Evolutionary conservation across 208 protist genomes (phyloP).

Genomic region (Crithidia brevicula): DNA sequence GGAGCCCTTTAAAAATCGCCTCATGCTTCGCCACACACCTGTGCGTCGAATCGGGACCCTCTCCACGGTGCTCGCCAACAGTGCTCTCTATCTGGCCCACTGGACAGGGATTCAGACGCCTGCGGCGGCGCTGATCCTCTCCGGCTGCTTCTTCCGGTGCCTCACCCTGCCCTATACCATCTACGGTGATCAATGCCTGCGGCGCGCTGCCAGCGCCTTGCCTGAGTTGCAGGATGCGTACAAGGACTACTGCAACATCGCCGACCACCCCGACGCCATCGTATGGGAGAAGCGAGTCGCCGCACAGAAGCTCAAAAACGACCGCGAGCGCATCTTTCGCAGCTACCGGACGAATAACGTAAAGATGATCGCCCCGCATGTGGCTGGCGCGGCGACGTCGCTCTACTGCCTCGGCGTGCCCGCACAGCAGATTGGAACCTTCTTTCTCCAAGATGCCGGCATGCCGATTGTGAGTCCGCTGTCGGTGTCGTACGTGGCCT

Average conservation of each 20-base stretch:
- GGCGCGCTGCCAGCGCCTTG: constrained; percentile 56
- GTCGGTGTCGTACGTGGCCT: constrained; percentile 15
- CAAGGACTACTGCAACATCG: constrained; percentile 58
- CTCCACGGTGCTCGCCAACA: constrained; percentile 61
- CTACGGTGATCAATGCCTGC: constrained; percentile 86
- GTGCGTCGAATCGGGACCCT: constrained; percentile 52
- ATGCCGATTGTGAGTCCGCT: constrained; percentile 42
- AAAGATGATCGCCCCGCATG: constrained; percentile 64
- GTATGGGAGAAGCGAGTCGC: constrained; percentile 85
- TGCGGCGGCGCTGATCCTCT: constrained; percentile 55
- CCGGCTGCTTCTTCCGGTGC: constrained; percentile 58
- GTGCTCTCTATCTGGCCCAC: constrained; percentile 51
- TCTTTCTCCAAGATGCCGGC: constrained; percentile 41
- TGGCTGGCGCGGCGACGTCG: constrained; percentile 27
- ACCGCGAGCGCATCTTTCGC: constrained; percentile 82
- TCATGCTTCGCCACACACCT: constrained; percentile 44
- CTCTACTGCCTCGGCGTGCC: constrained; percentile 68
- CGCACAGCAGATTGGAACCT: constrained; percentile 55
- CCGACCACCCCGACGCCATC: constrained; percentile 78
- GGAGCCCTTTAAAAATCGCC: neutral
- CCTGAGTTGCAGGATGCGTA: constrained; percentile 79
- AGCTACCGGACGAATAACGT: constrained; percentile 78
- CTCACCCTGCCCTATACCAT: constrained; percentile 59
- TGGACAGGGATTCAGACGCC: constrained; percentile 39
- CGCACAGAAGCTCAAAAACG: constrained; percentile 81